These are phyloP conservation scores for Leishmania major DNA, from an alignment of 208 protist species.

Conservation along the genomic window DNA sequence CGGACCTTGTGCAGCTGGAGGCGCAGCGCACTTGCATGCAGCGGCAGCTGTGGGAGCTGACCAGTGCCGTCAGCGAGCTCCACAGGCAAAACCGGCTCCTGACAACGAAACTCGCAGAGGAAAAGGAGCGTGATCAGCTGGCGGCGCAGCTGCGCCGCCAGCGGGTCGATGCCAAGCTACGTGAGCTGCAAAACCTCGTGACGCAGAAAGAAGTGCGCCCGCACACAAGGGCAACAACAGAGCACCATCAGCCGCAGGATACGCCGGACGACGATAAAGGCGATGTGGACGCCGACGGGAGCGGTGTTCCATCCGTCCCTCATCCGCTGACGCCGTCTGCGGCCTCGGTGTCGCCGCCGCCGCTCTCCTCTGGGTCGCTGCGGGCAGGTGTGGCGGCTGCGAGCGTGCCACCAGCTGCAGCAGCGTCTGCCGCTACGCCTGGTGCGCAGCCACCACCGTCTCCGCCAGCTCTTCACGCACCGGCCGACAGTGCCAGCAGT, in stretches of 20 bases:
- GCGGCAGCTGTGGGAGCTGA: conserved; percentile 66
- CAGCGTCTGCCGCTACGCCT: not conserved
- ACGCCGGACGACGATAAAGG: not conserved
- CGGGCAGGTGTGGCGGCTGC: not conserved
- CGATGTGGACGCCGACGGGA: not conserved
- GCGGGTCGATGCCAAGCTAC: conserved; percentile 36
- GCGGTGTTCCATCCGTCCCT: not conserved
- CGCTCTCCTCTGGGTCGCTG: not conserved
- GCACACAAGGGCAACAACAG: not conserved
- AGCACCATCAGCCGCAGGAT: not conserved
- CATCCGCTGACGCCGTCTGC: not conserved
- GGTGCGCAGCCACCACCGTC: not conserved
- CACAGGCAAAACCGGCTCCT: conserved; percentile 84
- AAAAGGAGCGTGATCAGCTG: conserved; percentile 69
- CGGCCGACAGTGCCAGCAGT: conserved; percentile 9
- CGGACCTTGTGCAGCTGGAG: conserved; percentile 66
- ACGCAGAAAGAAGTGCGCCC: conserved; percentile 21
- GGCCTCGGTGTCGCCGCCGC: conserved; percentile 4
- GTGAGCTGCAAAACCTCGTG: conserved; percentile 29
- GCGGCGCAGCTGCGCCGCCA: conserved; percentile 64
- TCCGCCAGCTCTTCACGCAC: not conserved
- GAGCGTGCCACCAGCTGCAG: not conserved
- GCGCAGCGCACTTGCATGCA: conserved; percentile 66
- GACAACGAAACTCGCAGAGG: conserved; percentile 79
- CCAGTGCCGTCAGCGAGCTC: conserved; percentile 50